phyloP scores from a whole-genome alignment of 495 filamentous ascomycete species.

The Ascobolus immersus region DNA sequence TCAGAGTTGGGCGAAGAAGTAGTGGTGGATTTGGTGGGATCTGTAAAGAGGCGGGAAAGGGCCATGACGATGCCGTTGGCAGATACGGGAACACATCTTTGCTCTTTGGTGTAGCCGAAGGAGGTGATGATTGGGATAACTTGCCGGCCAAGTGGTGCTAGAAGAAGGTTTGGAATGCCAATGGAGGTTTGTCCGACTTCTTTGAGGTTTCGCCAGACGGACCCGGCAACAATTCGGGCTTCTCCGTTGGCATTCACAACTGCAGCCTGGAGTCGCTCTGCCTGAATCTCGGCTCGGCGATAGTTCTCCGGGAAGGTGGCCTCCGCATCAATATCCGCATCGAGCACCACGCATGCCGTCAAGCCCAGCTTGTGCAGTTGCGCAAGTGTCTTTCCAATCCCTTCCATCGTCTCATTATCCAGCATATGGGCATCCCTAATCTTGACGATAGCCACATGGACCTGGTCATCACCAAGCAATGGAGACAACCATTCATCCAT shows the following conservation, averaged over 20 bases:
- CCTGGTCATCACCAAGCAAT: conserved; percentile 21
- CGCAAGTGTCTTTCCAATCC: conserved; percentile 56
- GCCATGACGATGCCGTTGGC: conserved; percentile 46
- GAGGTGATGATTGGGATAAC: conserved; percentile 55
- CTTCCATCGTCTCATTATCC: conserved; percentile 38
- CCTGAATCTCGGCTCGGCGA: conserved; percentile 30
- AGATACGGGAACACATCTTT: conserved; percentile 27
- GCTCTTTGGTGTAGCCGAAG: conserved; percentile 38
- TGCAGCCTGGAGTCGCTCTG: conserved; percentile 44
- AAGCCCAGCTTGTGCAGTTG: conserved; percentile 64
- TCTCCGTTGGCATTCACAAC: conserved; percentile 40
- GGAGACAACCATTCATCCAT: too few species aligned
- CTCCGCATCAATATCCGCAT: conserved; percentile 25
- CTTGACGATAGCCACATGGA: conserved; percentile 73
- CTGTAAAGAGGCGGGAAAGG: conserved; percentile 46
- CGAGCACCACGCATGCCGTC: conserved; percentile 55
- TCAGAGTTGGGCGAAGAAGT: conserved; percentile 8
- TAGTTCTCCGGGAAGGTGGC: conserved; percentile 5
- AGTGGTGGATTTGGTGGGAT: conserved; percentile 18
- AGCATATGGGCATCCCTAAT: conserved; percentile 45
- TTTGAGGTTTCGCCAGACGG: conserved; percentile 24
- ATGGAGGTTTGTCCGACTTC: conserved; percentile 11
- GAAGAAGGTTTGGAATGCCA: conserved; percentile 32
- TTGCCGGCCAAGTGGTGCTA: conserved; percentile 43
- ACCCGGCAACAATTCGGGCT: conserved; percentile 42